Evolutionary conservation across 2,329 filamentous ascomycete genomes (phyloP).

Genomic region (Cercospora citrullina): DNA sequence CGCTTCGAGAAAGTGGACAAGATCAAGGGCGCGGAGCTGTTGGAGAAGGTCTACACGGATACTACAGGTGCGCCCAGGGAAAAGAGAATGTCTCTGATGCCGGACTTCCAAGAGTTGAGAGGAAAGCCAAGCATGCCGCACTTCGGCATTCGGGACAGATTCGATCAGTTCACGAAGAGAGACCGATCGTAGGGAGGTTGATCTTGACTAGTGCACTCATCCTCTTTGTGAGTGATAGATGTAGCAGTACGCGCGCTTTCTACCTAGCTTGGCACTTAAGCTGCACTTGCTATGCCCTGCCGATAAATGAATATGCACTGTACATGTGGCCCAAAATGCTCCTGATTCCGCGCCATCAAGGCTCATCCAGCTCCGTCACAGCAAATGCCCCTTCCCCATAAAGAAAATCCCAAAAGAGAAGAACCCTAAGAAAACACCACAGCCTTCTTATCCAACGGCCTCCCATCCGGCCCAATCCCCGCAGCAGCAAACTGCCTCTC

Average conservation of each 20-base stretch:
- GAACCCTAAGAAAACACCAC: slow-evolving; percentile 75
- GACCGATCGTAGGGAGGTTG: slow-evolving; percentile 23
- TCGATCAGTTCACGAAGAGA: slow-evolving; percentile 29
- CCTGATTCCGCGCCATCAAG: not conserved
- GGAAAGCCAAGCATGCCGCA: slow-evolving; percentile 31
- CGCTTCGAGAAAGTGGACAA: slow-evolving; percentile 93
- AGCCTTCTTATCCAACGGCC: slow-evolving; percentile 89
- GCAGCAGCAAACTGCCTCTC: slow-evolving; percentile 83
- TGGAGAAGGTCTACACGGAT: slow-evolving; percentile 71
- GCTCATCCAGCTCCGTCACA: not conserved
- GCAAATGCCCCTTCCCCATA: not conserved
- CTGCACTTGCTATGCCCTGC: not conserved
- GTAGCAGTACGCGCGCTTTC: not conserved
- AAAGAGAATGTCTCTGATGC: slow-evolving; percentile 26
- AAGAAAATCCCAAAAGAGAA: not conserved
- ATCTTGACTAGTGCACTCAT: not conserved
- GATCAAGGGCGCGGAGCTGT: slow-evolving; percentile 77
- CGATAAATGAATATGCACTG: not conserved
- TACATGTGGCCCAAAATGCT: not conserved
- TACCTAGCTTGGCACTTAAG: not conserved
- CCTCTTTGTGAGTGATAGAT: not conserved
- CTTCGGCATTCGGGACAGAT: slow-evolving; percentile 29
- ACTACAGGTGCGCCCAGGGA: slow-evolving; percentile 15
- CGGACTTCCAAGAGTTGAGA: slow-evolving; percentile 27
- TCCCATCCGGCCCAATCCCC: slow-evolving; percentile 83